Conservation (phyloP, 768 basidiomycete genomes). For the Boletellus sp. region DNA sequence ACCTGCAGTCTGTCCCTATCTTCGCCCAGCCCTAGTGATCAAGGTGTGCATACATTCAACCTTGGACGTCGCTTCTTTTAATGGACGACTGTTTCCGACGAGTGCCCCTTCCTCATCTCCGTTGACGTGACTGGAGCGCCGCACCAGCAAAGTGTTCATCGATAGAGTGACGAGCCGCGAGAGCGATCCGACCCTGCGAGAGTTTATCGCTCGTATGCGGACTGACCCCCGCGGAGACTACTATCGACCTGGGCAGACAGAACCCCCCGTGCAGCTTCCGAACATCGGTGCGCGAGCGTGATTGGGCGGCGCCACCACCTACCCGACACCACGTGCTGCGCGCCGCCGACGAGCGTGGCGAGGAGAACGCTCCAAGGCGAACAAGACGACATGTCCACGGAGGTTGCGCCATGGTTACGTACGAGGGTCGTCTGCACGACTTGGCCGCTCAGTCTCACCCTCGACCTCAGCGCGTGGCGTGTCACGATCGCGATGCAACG, state of each 20-base stretch:
- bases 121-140: slow-evolving; percentile 3
- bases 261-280: too few relatives aligned
- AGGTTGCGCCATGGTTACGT: slow-evolving; percentile 22
- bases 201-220: neutral
- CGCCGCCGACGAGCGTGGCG: slow-evolving; percentile 20
- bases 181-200: neutral
- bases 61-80: slow-evolving; percentile 13
- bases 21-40: slow-evolving; percentile 4
- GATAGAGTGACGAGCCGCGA: neutral
- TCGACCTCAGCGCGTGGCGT: slow-evolving; percentile 4
- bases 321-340: slow-evolving; percentile 21
- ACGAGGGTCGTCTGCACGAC: slow-evolving; percentile 6
- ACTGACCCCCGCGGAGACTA: neutral
- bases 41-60: slow-evolving; percentile 10
- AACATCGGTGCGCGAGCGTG: too few relatives aligned
- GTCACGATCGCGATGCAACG: slow-evolving; percentile 6
- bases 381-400: slow-evolving; percentile 10
- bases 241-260: neutral
- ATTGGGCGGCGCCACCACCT: slow-evolving; percentile 19
- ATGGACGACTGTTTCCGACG: slow-evolving; percentile 11
- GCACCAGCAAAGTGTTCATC: neutral
- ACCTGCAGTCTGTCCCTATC: slow-evolving; percentile 1
- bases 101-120: slow-evolving; percentile 22
- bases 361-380: too few relatives aligned
- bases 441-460: neutral